Conservation (phyloP, 192 early-diverging fungal genomes). For the Coemansia sp. region DNA sequence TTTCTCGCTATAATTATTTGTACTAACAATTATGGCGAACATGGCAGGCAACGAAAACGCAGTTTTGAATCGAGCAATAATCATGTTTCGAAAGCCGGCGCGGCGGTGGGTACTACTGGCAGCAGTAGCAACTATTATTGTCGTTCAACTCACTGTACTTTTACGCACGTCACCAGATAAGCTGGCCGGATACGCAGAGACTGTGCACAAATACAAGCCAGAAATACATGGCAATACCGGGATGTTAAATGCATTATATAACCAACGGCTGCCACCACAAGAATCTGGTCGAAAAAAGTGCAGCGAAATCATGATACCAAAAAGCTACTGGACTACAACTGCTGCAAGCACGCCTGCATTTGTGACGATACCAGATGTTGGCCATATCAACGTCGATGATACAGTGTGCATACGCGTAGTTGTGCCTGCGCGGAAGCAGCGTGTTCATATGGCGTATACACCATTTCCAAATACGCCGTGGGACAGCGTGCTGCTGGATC, state of each 20-base stretch:
- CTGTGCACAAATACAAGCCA: not conserved
- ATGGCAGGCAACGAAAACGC: too few relatives aligned
- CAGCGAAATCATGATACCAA: not conserved
- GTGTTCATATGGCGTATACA: slow-evolving; percentile 6
- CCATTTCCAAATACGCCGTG: slow-evolving; percentile 30
- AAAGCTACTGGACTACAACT: not conserved
- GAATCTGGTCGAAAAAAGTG: not conserved
- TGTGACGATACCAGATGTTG: slow-evolving; percentile 13
- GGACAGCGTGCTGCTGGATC: slow-evolving; percentile 45
- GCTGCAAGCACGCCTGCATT: slow-evolving; percentile 7
- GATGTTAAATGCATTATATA: not conserved
- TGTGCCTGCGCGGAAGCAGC: slow-evolving; percentile 21
- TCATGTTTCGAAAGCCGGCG: too few relatives aligned
- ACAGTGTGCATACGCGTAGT: slow-evolving; percentile 51
- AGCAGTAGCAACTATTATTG: not conserved
- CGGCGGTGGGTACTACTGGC: not conserved
- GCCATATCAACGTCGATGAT: slow-evolving; percentile 16
- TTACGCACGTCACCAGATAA: not conserved
- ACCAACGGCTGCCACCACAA: not conserved
- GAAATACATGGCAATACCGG: not conserved
- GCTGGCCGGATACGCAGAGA: not conserved
- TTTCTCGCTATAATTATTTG: not conserved
- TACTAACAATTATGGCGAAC: not conserved
- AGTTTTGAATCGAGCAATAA: too few relatives aligned
- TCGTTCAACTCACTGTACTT: not conserved